Base-by-base conservation (phyloP, 176 grass and related monocot genomes). In the Pontederia crassipes region DNA sequence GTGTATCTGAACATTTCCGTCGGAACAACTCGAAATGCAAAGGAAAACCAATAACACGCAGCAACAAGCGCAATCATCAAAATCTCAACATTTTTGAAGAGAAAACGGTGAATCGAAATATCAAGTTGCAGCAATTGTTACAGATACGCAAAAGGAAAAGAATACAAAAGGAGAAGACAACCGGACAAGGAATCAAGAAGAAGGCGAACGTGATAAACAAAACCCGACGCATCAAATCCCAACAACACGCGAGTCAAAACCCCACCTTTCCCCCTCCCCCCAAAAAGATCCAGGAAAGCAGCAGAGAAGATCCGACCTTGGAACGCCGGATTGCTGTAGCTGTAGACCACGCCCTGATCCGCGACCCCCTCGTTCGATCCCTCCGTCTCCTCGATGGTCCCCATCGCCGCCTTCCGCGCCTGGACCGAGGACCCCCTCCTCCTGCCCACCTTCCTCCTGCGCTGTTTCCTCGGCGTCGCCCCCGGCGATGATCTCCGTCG, bases 321-420 rank as follows among this genome's bases (percentile, higher is more conserved):
- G 75, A 87, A 81, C 40, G 83, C 74, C 55, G 86, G 76, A 48
- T 90, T 86, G 68, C 72, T 74, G 79, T 74, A 69, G 0, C 32
- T 40, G 32, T 40, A 40, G 4, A 3, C 32, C 32, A 74, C 63
- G 65, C 62, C 12, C 68, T 59, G 76, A 66, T 86, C 80, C 55
- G 4, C 80, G 11, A 40, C 32, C 32, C 60, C 67, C 12, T 59
- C 72, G 1, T n/a, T 51, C 16, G 72, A 20, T 45, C 55, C 72
- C 66, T 83, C 84, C 35, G 70, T 73, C 71, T 97, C 93, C 60
- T 72, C 76, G 66, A 97, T 97, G 65, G 87, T 97, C 76, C 88
- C 92, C 92, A 97, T 95, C 27, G 73, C 81, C 20, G 83, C 67
- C 45, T 65, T 70, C 17, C 61, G 65, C 4, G 54, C 32, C 32